phyloP scores from a whole-genome alignment of 768 basidiomycete genomes.

The Hirschioporus abietinus region DNA sequence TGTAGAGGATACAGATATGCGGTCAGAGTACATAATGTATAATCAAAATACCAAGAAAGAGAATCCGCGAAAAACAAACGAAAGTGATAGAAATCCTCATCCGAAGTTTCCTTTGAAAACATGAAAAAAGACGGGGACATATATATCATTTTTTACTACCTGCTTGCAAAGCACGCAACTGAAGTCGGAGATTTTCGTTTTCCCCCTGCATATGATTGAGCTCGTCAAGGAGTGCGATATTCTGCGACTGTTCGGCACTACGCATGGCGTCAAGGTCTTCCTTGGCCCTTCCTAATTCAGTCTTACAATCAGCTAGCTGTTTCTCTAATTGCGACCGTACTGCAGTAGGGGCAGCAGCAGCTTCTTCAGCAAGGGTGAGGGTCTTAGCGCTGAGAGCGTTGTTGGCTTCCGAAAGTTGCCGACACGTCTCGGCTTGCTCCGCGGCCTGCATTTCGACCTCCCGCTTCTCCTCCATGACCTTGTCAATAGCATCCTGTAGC shows the following conservation, averaged over 20 bases:
- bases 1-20: not conserved
- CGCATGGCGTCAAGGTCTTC: slow-evolving; percentile 67
- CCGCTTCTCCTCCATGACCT: slow-evolving; percentile 54
- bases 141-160: slow-evolving; percentile 6
- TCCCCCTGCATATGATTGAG: slow-evolving; percentile 79
- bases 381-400: slow-evolving; percentile 67
- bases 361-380: slow-evolving; percentile 66
- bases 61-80: not conserved
- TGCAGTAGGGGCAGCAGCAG: slow-evolving; percentile 49
- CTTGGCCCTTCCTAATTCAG: slow-evolving; percentile 56
- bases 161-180: slow-evolving; percentile 44
- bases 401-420: slow-evolving; percentile 75
- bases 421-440: slow-evolving; percentile 69
- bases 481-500: slow-evolving; percentile 58
- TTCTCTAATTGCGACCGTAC: slow-evolving; percentile 59
- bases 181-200: slow-evolving; percentile 64
- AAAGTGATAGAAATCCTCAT: not conserved
- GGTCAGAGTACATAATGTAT: not conserved
- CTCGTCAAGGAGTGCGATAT: slow-evolving; percentile 83
- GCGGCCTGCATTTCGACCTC: slow-evolving; percentile 63
- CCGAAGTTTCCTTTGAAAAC: not conserved
- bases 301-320: slow-evolving; percentile 56
- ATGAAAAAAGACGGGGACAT: not conserved
- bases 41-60: not conserved
- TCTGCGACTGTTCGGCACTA: slow-evolving; percentile 71